Percentiles rank a stretch among this genome's conserved stretches.
Evolutionary conservation across 2,329 filamentous ascomycete species (phyloP).

Genomic region (Emmonsiellopsis sp.): DNA sequence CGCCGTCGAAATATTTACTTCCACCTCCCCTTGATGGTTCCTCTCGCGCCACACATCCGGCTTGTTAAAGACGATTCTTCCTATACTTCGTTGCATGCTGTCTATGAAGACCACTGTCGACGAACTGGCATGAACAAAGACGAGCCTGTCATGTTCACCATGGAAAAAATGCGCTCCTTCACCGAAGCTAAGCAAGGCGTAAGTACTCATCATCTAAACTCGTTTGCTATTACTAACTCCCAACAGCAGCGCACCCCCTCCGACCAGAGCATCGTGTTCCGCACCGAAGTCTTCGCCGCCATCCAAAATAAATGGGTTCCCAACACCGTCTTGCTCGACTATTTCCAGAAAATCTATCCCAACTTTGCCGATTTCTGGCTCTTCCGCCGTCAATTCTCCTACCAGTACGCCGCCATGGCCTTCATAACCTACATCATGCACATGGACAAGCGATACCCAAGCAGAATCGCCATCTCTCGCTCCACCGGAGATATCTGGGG

Average conservation of each 20-base stretch:
- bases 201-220: conserved; percentile 14
- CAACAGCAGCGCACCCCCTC: conserved; percentile 32
- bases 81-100: conserved; percentile 85
- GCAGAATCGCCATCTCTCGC: conserved; percentile 87
- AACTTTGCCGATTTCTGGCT: conserved; percentile 94
- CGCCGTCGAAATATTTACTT: conserved; percentile 90
- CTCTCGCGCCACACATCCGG: conserved; percentile 85
- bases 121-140: conserved; percentile 84
- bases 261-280: conserved; percentile 63
- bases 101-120: conserved; percentile 94
- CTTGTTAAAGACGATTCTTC: conserved; percentile 93
- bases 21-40: conserved; percentile 90
- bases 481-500: conserved; percentile 92
- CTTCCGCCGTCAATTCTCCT: conserved; percentile 93
- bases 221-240: conserved; percentile 18
- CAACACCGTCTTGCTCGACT: conserved; percentile 70
- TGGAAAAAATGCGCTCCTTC: conserved; percentile 81
- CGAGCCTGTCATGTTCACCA: conserved; percentile 86
- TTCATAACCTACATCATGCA: conserved; percentile 99
- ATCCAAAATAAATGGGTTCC: conserved; percentile 93
- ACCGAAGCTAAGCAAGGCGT: conserved; percentile 56
- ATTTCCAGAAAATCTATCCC: conserved; percentile 81
- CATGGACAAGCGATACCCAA: conserved; percentile 91
- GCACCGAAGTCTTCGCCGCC: conserved; percentile 84
- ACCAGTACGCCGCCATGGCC: conserved; percentile 87